These are phyloP conservation scores for Fraxinus cuspidata DNA, from an alignment of 257 asterid species.

Conservation along the genomic window DNA sequence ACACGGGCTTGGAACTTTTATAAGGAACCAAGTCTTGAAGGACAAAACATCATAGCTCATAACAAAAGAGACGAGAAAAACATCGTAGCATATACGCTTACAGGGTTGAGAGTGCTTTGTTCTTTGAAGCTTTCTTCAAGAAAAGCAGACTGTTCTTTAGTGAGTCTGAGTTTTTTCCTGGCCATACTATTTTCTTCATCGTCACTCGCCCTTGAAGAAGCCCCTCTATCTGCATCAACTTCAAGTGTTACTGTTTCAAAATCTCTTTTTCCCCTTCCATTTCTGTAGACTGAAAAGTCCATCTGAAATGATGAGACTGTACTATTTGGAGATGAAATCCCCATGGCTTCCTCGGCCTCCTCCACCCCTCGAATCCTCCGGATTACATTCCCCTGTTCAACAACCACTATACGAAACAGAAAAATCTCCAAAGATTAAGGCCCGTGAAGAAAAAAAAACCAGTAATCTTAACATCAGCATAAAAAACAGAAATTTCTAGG, in stretches of 20 bases:
- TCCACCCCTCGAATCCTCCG: constrained; percentile 29
- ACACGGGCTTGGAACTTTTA: too few relatives aligned
- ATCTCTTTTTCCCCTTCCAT: constrained; percentile 37
- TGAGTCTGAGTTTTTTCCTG: constrained; percentile 75
- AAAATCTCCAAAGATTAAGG: too few relatives aligned
- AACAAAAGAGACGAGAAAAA: too few relatives aligned
- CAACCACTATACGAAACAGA: constrained; percentile 33
- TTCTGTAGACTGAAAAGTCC: constrained; percentile 44
- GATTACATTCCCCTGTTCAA: constrained; percentile 42
- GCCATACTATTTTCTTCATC: constrained; percentile 48
- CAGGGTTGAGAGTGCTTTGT: constrained; percentile 91
- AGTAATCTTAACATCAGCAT: too few relatives aligned
- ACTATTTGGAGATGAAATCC: constrained; percentile 48
- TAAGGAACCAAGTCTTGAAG: too few relatives aligned
- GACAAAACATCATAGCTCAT: too few relatives aligned
- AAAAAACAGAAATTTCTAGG: too few relatives aligned
- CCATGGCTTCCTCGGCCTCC: constrained; percentile 28
- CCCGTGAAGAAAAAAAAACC: not conserved
- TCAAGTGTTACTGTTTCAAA: constrained; percentile 10
- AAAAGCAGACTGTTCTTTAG: constrained; percentile 79
- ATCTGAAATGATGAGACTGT: constrained; percentile 56
- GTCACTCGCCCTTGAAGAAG: constrained; percentile 68
- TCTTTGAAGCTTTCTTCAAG: constrained; percentile 94
- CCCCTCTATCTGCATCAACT: constrained; percentile 24
- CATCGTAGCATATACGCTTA: constrained; percentile 30